Base-by-base conservation (phyloP, 2,329 filamentous ascomycete species). In the Thyridium curvatum region DNA sequence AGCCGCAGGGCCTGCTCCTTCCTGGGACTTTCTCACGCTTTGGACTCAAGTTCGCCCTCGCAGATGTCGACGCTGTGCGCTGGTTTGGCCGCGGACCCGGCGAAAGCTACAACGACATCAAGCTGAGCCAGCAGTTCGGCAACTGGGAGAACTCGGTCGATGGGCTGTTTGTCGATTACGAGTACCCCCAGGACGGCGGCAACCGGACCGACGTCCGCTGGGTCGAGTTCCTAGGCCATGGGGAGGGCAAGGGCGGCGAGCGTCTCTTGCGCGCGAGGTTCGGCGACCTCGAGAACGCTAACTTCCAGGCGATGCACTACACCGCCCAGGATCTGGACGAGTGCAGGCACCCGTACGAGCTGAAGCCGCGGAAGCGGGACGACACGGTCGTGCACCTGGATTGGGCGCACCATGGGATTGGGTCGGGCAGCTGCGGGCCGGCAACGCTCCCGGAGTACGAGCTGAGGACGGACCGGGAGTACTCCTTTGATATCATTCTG, bases 71-170 rank as follows among this genome's bases (percentile, higher is more conserved):
- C 4, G 48, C 52, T 4, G 69, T 66, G 1, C 56, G 61, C n/a
- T 87, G 82, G 82, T 84, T 79, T 49, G 82, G 82, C 5, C 73
- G 77, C 4, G 83, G 83, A 0, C 78, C 79, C 0, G 77, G 77
- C 3, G 80, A 85, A 54, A 74, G 69, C 10, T 87, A 86, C 61
- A 61, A 64, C 13, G 83, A 87, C 59, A 81, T 73, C 62, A 83
- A 84, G 54, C 53, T 66, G 12, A 71, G 74, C 4, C 79, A 84
- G 52, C 56, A 59, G 1, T 58, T 83, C 4, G 80, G 77, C 7
- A 72, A 69, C 35, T 79, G 68, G 59, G 61, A 62, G 3, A 48
- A 54, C 10, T 48, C 47, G 1, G 60, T 79, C 2, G 69, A 74
- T 34, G 63, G 69, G 1, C 61, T 86, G 0, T 76, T 71, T 54